These are phyloP conservation scores for Aspergillus affinis DNA, from an alignment of 495 filamentous ascomycete genomes.

Conservation along the genomic window DNA sequence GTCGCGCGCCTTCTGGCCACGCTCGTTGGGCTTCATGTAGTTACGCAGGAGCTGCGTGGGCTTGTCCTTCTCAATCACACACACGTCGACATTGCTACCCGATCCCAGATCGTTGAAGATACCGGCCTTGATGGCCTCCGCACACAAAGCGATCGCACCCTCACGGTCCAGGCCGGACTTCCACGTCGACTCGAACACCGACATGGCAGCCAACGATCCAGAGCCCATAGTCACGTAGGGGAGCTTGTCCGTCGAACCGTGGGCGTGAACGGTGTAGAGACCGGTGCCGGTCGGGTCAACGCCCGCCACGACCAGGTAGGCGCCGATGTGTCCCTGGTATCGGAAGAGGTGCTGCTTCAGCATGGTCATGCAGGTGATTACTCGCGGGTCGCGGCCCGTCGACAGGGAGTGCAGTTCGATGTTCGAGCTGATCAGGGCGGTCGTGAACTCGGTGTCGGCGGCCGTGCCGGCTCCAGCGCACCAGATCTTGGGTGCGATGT, in stretches of 20 bases:
- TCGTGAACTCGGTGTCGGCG: slow-evolving; percentile 99
- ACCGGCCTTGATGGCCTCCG: slow-evolving; percentile 90
- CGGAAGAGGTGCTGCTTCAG: slow-evolving; percentile 99
- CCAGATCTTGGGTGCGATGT: slow-evolving; percentile 98
- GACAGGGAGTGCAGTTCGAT: slow-evolving; percentile 95
- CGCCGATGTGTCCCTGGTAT: slow-evolving; percentile 96
- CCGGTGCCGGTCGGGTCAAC: slow-evolving; percentile 96
- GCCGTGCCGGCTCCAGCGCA: slow-evolving; percentile 98
- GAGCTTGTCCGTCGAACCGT: slow-evolving; percentile 97
- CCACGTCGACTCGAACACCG: slow-evolving; percentile 96
- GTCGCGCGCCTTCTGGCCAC: slow-evolving; percentile 86
- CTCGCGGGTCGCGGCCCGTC: slow-evolving; percentile 92
- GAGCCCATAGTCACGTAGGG: slow-evolving; percentile 99
- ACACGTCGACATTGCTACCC: slow-evolving; percentile 96
- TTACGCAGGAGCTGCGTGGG: slow-evolving; percentile 82
- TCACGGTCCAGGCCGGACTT: slow-evolving; percentile 74
- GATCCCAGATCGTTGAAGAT: slow-evolving; percentile 99
- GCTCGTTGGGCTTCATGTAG: slow-evolving; percentile 87
- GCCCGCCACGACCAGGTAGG: slow-evolving; percentile 96
- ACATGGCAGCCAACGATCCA: slow-evolving; percentile 94
- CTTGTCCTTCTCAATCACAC: slow-evolving; percentile 90
- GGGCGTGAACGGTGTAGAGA: slow-evolving; percentile 97
- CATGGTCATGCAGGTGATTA: slow-evolving; percentile 99
- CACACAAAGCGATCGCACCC: slow-evolving; percentile 77
- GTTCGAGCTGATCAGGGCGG: slow-evolving; percentile 95